Evolutionary conservation across 2,329 filamentous ascomycete genomes (phyloP).

Genomic region (Microdochium nivale): DNA sequence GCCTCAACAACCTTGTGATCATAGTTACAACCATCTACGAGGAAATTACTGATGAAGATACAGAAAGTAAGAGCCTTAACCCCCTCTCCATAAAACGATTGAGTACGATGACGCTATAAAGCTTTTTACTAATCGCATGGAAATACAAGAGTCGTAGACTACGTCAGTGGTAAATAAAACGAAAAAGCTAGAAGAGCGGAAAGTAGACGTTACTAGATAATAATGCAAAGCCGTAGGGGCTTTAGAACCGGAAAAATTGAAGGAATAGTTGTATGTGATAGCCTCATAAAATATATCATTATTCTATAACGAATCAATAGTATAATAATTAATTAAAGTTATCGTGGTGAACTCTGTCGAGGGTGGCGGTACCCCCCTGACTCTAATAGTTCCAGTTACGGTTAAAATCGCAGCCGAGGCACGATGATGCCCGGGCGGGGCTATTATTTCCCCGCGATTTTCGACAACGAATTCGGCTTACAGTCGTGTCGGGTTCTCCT

Average conservation of each 20-base stretch:
- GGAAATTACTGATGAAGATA: neutral
- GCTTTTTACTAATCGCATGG: neutral
- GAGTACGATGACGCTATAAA: neutral
- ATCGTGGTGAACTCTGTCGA: neutral
- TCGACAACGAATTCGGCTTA: no score
- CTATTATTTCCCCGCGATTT: no score
- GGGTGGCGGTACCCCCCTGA: neutral
- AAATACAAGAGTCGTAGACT: neutral
- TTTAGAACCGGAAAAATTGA: neutral
- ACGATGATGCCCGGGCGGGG: no score
- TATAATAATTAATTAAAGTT: neutral
- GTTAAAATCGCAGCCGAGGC: no score
- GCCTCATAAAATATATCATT: neutral
- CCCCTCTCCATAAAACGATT: neutral
- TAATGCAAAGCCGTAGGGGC: neutral
- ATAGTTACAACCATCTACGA: neutral
- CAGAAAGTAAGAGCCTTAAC: neutral
- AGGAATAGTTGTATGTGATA: neutral
- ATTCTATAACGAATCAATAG: neutral
- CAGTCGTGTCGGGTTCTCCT: no score
- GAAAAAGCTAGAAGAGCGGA: neutral
- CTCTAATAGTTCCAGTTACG: no score
- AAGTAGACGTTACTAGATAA: neutral
- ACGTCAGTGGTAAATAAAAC: neutral
- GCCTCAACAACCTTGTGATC: no score